Evolutionary conservation across 495 filamentous ascomycete species (phyloP), one percentile per base, ranked within the genome.

Genomic region (Jackrogersella multiformis): DNA sequence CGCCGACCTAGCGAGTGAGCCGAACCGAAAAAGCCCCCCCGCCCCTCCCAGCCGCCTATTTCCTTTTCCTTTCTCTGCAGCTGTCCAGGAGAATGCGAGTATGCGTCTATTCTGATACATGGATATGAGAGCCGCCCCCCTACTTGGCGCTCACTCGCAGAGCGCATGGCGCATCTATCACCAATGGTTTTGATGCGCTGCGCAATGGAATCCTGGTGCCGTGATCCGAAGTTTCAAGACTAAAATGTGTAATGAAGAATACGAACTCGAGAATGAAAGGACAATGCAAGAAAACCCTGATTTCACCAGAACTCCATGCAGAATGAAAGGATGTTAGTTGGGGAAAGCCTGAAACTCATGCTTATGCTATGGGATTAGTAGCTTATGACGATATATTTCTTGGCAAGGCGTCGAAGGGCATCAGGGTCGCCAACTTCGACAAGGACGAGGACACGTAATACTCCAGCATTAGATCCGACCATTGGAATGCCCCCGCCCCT

Each of bases 171-270:
- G 72, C 72, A 69, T 72, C 72, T 74, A 67, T 42, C 56, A 48
- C 61, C 66, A 69, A 64, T 68, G 64, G 66, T 66, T 66, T 55
- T 69, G 66, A 72, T 74, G 72, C 67, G 60, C 62, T 72, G 69
- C 72, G 70, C 70, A 53, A 51, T 74, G 56, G 64, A 66, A 71
- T 60, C 64, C 68, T 68, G 52, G 51, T 70, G 60, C 61, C 72
- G 28, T 68, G 38, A 54, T 54, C 69, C 54, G 57, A 70, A 41
- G 59, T 38, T 61, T 32, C 36, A 21, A 54, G 38, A 70, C 56
- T 61, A 61, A 70, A 66, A 61, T 41, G 46, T 66, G 58, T 70
- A 66, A 39, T 64, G 32, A 36, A 34, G 23, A 66, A 66, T 57
- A 57, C 35, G 60, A 58, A 62, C 56, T 56, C 20, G 44, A 62